Evolutionary conservation across 2,329 filamentous ascomycete genomes (phyloP), one percentile per base, ranked within the genome.

Genomic region (Penicillium janthinellum): DNA sequence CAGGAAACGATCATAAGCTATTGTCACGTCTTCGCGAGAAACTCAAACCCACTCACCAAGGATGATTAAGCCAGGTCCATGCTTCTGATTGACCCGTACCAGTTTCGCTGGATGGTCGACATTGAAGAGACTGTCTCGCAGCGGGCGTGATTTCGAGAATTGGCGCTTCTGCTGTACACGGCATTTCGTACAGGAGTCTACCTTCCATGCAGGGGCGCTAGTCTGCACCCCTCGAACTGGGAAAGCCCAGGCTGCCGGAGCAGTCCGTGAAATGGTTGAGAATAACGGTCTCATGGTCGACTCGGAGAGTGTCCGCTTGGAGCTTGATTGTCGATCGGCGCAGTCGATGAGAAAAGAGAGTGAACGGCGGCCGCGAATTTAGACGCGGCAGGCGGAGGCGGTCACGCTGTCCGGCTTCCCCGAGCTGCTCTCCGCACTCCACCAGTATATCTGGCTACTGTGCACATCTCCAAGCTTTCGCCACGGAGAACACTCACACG

Each of bases 101-200:
- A 97, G 85, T 66, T 86, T 84, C 0, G 93, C 86, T 1, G 94
- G 92, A 61, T 90, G 89, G 79, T 99, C 94, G 65, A 97, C 85
- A 65, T 96, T 88, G 7, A 92, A 96, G 60, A 86, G 90, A 72
- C 92, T 86, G 70, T 96, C 91, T 68, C 84, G 89, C 35, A 72
- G 42, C 50, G 71, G 67, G 17, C 86, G 84, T 64, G 85, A 83
- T 38, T 76, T 73, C 38, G 76, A 75, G 64, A 75, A 77, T 22
- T 63, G 63, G 44, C 77, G 75, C 57, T 71, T 68, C 61, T 78
- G 76, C 56, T 75, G 73, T 22, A 67, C 64, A 47, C 72, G 72
- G 58, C 75, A 78, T 68, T 71, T 69, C 57, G 70, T 57, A 65
- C 72, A 77, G 59, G 71, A 73, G 50, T 75, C 68, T 17, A 70